phyloP scores from a whole-genome alignment of 1,284 basidiomycete genomes.

The Bjerkandera adusta region DNA sequence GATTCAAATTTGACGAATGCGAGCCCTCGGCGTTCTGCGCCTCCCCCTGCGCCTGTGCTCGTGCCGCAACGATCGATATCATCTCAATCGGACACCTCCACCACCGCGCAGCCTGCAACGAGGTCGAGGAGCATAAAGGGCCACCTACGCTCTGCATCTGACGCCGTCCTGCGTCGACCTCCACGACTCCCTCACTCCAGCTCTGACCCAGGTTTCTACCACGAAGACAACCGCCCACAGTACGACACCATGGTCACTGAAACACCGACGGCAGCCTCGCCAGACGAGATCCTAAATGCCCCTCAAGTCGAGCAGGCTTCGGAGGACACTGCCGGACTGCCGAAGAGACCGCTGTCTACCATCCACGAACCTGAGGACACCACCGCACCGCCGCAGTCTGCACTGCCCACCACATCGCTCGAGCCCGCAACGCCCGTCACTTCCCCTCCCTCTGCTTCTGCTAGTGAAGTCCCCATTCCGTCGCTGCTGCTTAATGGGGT shows the following conservation, averaged over 20 bases:
- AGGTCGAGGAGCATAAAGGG: conserved; percentile 2
- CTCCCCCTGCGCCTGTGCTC: too few species aligned
- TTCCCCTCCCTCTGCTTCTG: conserved; percentile 18
- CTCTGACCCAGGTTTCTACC: too few species aligned
- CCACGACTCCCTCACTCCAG: conserved; percentile 1
- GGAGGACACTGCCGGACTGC: not conserved
- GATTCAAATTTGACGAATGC: not conserved
- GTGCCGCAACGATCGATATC: conserved; percentile 8
- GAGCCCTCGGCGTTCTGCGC: not conserved
- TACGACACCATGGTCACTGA: not conserved
- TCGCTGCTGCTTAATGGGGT: conserved; percentile 56
- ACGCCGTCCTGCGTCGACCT: conserved; percentile 14
- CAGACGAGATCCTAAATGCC: not conserved
- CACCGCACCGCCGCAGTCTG: not conserved
- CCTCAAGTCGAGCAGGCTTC: not conserved
- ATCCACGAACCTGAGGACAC: conserved; percentile 2
- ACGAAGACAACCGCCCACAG: too few species aligned
- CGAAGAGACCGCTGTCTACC: not conserved
- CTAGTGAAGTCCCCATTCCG: conserved; percentile 46
- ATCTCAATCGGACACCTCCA: not conserved
- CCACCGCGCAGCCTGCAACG: not conserved
- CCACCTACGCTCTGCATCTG: conserved; percentile 16
- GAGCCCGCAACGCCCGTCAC: not conserved
- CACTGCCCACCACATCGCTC: not conserved
- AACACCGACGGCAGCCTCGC: not conserved